A percentile compares a stretch with the other conserved stretches of the same genome.
Evolutionary conservation across 805 yeast genomes (phyloP).

Genomic region (Komagataella pseudopastoris): DNA sequence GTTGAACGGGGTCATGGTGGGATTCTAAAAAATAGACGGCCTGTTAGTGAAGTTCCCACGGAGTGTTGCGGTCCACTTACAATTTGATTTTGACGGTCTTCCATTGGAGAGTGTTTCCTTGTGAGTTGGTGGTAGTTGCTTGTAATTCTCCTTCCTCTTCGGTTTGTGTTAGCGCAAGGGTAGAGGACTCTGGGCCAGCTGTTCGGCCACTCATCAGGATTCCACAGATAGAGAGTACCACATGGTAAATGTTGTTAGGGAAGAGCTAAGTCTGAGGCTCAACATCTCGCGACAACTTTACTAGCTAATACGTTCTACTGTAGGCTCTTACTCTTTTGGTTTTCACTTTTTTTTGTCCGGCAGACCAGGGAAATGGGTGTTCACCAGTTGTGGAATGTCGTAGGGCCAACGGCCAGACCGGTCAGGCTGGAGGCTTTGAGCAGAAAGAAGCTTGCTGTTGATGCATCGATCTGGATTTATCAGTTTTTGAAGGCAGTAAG

Average conservation of each 20-base stretch:
- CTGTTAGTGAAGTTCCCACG: background rate
- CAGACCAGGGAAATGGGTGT: slow-evolving; percentile 66
- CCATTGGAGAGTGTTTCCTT: background rate
- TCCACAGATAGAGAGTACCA: background rate
- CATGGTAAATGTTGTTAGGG: background rate
- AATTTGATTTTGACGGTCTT: background rate
- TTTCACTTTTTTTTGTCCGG: background rate
- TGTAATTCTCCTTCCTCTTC: slow-evolving; percentile 7
- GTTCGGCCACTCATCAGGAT: background rate
- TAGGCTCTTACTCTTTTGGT: background rate
- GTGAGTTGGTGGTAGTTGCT: background rate
- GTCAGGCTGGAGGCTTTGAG: slow-evolving; percentile 77
- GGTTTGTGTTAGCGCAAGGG: slow-evolving; percentile 9
- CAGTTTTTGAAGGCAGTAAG: slow-evolving; percentile 93
- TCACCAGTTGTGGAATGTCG: slow-evolving; percentile 82
- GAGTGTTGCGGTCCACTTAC: background rate
- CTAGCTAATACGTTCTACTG: background rate
- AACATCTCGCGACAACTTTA: background rate
- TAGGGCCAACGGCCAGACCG: slow-evolving; percentile 84
- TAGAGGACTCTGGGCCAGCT: slow-evolving; percentile 4
- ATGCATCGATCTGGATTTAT: slow-evolving; percentile 97
- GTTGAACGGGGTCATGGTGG: background rate
- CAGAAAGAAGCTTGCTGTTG: slow-evolving; percentile 76
- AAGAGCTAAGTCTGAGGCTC: background rate
- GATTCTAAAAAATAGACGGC: background rate